Evolutionary conservation across 768 basidiomycete genomes (phyloP).

Genomic region (Pulveroboletus sp.): DNA sequence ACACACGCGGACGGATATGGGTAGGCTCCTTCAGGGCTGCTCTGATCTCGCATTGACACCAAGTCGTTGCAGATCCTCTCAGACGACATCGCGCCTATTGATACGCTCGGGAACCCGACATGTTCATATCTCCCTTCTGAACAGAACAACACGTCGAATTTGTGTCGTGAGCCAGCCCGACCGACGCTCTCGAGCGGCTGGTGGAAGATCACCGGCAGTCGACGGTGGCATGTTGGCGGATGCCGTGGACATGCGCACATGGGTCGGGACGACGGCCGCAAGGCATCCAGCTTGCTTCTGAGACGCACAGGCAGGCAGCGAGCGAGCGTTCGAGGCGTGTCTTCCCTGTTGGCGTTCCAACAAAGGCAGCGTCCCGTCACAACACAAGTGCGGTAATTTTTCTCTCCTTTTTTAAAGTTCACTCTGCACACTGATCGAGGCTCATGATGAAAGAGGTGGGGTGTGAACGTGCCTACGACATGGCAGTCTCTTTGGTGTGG

Average conservation of each 20-base stretch:
- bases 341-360: not conserved
- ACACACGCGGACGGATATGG: not conserved
- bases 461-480: slow-evolving; percentile 29
- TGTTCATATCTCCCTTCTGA: not conserved
- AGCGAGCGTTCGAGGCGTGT: slow-evolving; percentile 3
- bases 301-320: not conserved
- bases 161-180: not conserved
- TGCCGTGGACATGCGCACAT: slow-evolving; percentile 5
- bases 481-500: slow-evolving; percentile 21
- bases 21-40: slow-evolving; percentile 32
- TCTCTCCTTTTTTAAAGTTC: slow-evolving; percentile 19
- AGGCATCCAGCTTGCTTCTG: not conserved
- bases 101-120: not conserved
- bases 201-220: too few species aligned
- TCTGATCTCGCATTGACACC: slow-evolving; percentile 18
- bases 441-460: slow-evolving; percentile 19
- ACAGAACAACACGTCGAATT: not conserved
- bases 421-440: slow-evolving; percentile 21
- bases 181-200: too few species aligned
- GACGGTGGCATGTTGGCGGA: not conserved
- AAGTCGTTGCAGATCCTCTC: slow-evolving; percentile 15
- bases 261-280: slow-evolving; percentile 10
- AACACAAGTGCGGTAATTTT: not conserved
- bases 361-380: not conserved
- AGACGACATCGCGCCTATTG: not conserved